Conservation (phyloP, 805 yeast genomes). For the Metschnikowia corniflorae region DNA sequence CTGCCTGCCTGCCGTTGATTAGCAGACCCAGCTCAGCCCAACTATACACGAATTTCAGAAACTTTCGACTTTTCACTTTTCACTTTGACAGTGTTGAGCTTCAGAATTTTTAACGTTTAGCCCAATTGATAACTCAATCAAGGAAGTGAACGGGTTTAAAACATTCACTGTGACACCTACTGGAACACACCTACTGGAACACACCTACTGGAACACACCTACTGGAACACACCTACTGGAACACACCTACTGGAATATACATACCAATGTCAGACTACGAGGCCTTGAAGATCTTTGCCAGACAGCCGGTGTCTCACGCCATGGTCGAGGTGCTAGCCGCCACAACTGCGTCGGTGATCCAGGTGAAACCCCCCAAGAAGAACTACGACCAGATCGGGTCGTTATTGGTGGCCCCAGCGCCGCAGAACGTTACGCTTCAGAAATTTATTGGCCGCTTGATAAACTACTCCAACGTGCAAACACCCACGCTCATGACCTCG, state of each 20-base stretch:
- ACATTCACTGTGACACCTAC: neutral
- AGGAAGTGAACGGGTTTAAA: no score
- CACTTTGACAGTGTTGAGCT: no score
- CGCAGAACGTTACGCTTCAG: constrained; percentile 34
- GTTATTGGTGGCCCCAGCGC: constrained; percentile 24
- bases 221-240: no score
- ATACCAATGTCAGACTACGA: constrained; percentile 28
- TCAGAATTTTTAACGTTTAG: no score
- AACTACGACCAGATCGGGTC: constrained; percentile 14
- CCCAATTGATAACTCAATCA: no score
- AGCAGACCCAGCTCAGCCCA: no score
- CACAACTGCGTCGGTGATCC: constrained; percentile 56
- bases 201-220: no score
- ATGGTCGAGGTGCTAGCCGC: constrained; percentile 58
- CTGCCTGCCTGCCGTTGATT: no score
- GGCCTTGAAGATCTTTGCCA: constrained; percentile 52
- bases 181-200: no score
- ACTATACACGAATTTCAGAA: no score
- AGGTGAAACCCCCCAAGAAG: constrained; percentile 30
- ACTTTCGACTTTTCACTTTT: no score
- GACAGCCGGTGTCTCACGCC: constrained; percentile 53
- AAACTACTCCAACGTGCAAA: constrained; percentile 83
- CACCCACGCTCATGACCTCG: constrained; percentile 92
- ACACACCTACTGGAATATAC: neutral
- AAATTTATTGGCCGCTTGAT: constrained; percentile 72